Base-by-base conservation (phyloP, 306 rosid species). In the Pachyrhizus erosus region DNA sequence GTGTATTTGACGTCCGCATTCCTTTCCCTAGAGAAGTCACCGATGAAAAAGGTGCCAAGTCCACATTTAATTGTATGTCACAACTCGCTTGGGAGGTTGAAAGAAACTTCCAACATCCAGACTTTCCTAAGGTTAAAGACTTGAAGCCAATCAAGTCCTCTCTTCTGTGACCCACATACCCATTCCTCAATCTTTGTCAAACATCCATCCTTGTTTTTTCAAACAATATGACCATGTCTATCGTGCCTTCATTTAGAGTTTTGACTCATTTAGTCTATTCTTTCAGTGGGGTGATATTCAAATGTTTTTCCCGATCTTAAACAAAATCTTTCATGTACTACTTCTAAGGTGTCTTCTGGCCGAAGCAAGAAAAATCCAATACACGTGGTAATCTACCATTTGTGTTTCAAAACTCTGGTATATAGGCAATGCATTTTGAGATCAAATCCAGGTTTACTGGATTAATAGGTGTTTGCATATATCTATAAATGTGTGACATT, bases 1-100 rank as follows among this genome's bases (percentile, higher is more conserved):
- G 99, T 18, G 27, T 84, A 40, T 90, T 93, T 0, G 99, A 95
- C 83, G 85, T 86, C 57, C 94, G 99, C 40, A 87, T 95, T 78
- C 99, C 99, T 13, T 95, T 95, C 78, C 93, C 99, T 0, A 77
- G 93, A 75, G 99, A 91, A 79, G 99, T 93, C 68, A 77, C 75
- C 0, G 99, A 95, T 74, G 98, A 91, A 81, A 95, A 93, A 70
- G 93, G 97, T 77, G 97, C 90, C 18, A 95, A 93, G 91, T 95
- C 98, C 4, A 83, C 91, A 5, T 93, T 95, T 70, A 95, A 95
- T 72, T 89, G 98, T 69, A 93, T 95, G 98, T 89, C 99, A 33
- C 99, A 95, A 80, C 80, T 82, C 65, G 97, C 99, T 84, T 95
- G 99, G 99, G 99, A 95, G 88, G 94, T 95, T 40, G 99, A 95